Percentiles rank a stretch among this genome's conserved stretches.
phyloP scores from a whole-genome alignment of 2,329 filamentous ascomycete species.

The Microsporum ferrugineum region DNA sequence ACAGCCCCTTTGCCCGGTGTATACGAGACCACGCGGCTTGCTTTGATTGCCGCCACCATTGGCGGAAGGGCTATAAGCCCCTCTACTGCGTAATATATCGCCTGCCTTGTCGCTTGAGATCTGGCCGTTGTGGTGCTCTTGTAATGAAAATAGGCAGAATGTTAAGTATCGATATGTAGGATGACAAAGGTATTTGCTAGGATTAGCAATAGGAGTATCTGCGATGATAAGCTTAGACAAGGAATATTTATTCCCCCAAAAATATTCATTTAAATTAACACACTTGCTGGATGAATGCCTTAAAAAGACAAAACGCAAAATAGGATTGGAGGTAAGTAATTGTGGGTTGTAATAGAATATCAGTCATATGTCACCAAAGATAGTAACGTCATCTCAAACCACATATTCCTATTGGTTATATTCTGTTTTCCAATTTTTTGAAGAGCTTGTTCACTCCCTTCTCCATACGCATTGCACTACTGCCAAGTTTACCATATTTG shows the following conservation, averaged over 20 bases:
- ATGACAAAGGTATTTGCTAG: too few species aligned
- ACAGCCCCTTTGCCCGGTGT: not conserved
- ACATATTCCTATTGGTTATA: slow-evolving; percentile 4
- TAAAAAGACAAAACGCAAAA: not conserved
- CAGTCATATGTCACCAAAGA: not conserved
- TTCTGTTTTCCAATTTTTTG: slow-evolving; percentile 27
- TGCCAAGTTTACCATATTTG: slow-evolving; percentile 14
- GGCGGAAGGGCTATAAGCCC: not conserved
- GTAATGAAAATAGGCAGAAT: too few species aligned
- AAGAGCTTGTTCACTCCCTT: slow-evolving; percentile 26
- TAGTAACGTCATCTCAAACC: not conserved
- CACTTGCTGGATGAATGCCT: not conserved
- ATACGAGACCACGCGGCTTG: not conserved
- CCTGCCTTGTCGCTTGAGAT: too few species aligned
- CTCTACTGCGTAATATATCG: not conserved
- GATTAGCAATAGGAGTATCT: too few species aligned
- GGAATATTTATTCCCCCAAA: not conserved
- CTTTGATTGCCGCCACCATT: not conserved
- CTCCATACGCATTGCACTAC: slow-evolving; percentile 22
- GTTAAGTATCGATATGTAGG: too few species aligned
- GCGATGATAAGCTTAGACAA: too few species aligned
- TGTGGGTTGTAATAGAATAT: not conserved
- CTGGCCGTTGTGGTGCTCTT: too few species aligned
- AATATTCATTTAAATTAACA: not conserved
- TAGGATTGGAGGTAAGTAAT: not conserved